Evolutionary conservation across 1,139 yeast genomes (phyloP), one percentile per base, ranked within the genome.

Genomic region (Hansenula sp.): DNA sequence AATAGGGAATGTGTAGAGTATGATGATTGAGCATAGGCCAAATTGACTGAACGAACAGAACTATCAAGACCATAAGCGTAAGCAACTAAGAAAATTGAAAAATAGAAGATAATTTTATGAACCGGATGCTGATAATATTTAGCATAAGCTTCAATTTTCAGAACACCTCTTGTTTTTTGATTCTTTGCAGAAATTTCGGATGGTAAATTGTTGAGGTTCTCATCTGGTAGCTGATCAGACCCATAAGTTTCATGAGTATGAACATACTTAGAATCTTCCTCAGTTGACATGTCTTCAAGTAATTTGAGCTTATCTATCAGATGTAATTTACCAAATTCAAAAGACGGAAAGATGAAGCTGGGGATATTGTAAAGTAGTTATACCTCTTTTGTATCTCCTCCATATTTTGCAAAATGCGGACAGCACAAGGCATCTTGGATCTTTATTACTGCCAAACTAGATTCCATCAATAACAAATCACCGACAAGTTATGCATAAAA

Each of bases 1-100:
- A 77, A 62, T 47, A 82, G 65, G 7, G 89, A 77, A 59, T 81
- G 88, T 19, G 45, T 44, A 3, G 71, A 47, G 62, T 77, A 83
- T 7, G 81, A 72, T 33, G 68, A 63, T 25, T 85, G 77, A 5
- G 88, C 88, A 46, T 67, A 65, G 3, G 74, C 50, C 54, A 76
- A 78, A 60, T 70, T 70, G 21, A 71, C 70, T 47, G 60, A 63
- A 48, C 86, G 71, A 37, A 77, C 63, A 18, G 70, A 68, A 43
- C 77, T 73, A 58, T 81, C 88, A 28, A 84, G 64, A 15, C 86
- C 81, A 56, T 82, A 83, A 28, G 73, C 74, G 55, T 80, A 83
- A n/a, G 85, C 73, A 40, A 78, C 72, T 19, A 78, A 55, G 58
- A 83, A 81, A 29, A 79, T 65, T 19, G 74, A 65, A 43, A 79